Base-by-base conservation (phyloP, 176 grass and related monocot species). In the Chrysopogon serrulatus region DNA sequence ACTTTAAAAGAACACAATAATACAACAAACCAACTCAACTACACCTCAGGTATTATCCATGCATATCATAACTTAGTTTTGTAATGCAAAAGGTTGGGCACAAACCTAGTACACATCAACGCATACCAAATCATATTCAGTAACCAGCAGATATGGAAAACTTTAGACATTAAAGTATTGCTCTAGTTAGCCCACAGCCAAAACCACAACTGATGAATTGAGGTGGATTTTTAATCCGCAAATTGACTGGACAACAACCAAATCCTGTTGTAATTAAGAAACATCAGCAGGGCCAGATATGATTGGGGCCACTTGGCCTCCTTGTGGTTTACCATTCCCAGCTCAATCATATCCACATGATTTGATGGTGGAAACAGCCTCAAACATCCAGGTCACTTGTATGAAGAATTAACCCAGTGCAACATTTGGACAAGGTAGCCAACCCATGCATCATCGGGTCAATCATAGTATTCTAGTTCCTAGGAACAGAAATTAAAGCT, bases 261-360 rank as follows among this genome's bases (percentile, higher is more conserved):
- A 23, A 37, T 57, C 54, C 26, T 15, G 7, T 79, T n/a, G 8
- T 59, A 67, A 68, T 41, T 83, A 86, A 0, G 65, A 83, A 66
- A 78, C 79, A 83, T 82, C 75, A 40, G 92, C 76, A 77, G 81
- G 57, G 18, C 72, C 69, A 59, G 79, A 90, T 9, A 7, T 91
- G 73, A 8, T 69, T 48, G 9, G 74, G 78, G 76, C 76, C 0
- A 78, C 82, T 69, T 95, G 5, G 92, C 89, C 23, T 95, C 91
- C 81, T 95, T 92, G 68, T 98, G 93, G 83, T 98, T 94, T 8
- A 90, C 73, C 87, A 92, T 93, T 56, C 89, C 91, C 19, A 87
- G 92, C 57, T 92, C 92, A 1, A 95, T 91, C 48, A 95, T 26
- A 45, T 59, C 49, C 18, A 54, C 68, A 54, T 31, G 37, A 60